phyloP scores from a whole-genome alignment of 805 yeast genomes.

The Tetrapisispora arboricola region DNA sequence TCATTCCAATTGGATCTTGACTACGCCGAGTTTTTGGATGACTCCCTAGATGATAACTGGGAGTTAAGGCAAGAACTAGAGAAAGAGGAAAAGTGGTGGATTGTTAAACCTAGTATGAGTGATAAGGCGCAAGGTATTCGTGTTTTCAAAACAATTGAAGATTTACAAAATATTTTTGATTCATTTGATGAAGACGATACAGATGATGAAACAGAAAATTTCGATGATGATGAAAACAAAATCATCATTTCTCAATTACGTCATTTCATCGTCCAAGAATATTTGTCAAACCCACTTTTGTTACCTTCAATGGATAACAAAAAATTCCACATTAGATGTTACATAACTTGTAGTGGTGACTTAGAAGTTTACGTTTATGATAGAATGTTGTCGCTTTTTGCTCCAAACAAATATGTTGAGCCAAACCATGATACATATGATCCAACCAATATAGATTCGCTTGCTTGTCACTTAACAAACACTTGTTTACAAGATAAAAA shows the following conservation, averaged over 20 bases:
- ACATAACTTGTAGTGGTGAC: conserved; percentile 67
- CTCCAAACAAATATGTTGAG: conserved; percentile 39
- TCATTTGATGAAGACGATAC: conserved; percentile 74
- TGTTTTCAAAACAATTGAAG: conserved; percentile 65
- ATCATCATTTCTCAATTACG: conserved; percentile 79
- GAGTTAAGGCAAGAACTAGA: conserved; percentile 76
- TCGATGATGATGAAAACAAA: conserved; percentile 40
- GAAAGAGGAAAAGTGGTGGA: conserved; percentile 46
- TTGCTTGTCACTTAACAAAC: conserved; percentile 81
- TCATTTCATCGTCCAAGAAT: conserved; percentile 85
- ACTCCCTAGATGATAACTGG: conserved; percentile 83
- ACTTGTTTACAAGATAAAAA: conserved; percentile 73
- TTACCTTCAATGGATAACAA: conserved; percentile 47
- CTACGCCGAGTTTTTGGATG: conserved; percentile 93
- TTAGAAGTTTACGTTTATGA: conserved; percentile 70
- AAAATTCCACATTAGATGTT: conserved; percentile 84
- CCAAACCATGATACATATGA: conserved; percentile 20
- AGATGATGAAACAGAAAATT: conserved; percentile 32
- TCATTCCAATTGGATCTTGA: conserved; percentile 78
- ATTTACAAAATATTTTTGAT: conserved; percentile 74
- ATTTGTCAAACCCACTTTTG: conserved; percentile 58
- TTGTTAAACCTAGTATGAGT: conserved; percentile 92
- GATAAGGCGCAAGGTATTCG: conserved; percentile 96
- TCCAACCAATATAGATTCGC: conserved; percentile 30
- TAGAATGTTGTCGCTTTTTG: conserved; percentile 74